These are phyloP conservation scores for Pleurotus djamor DNA, from an alignment of 768 basidiomycete genomes.

Conservation along the genomic window DNA sequence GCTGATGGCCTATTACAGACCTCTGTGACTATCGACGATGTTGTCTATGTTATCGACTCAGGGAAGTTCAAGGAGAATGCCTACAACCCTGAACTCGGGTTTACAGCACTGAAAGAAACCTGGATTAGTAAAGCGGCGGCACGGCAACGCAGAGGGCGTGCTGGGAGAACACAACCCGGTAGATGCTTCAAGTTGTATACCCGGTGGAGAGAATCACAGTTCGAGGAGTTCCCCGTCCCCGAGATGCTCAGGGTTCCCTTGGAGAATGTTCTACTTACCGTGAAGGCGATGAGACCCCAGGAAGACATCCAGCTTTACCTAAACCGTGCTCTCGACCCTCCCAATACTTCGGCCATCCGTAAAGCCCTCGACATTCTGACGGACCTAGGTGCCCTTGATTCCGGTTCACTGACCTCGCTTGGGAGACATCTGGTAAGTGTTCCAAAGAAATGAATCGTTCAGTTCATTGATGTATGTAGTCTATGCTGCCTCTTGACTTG, in stretches of 20 bases:
- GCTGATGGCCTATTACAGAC: slow-evolving; percentile 44
- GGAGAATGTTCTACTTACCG: slow-evolving; percentile 76
- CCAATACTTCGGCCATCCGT: slow-evolving; percentile 71
- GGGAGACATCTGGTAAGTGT: slow-evolving; percentile 71
- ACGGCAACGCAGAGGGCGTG: slow-evolving; percentile 83
- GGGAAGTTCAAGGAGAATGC: slow-evolving; percentile 87
- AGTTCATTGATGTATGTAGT: slow-evolving; percentile 32
- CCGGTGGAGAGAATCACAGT: slow-evolving; percentile 60
- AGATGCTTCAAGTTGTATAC: slow-evolving; percentile 90
- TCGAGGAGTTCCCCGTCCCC: slow-evolving; percentile 75
- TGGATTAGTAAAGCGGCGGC: slow-evolving; percentile 81
- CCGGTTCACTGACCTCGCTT: slow-evolving; percentile 71
- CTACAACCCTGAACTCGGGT: slow-evolving; percentile 64
- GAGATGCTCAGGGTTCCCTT: slow-evolving; percentile 89
- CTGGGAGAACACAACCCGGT: slow-evolving; percentile 82
- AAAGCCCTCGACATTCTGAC: slow-evolving; percentile 70
- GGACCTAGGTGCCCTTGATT: slow-evolving; percentile 76
- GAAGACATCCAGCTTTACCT: slow-evolving; percentile 81
- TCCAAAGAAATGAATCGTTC: not conserved
- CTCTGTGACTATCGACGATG: slow-evolving; percentile 88
- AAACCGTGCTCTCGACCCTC: slow-evolving; percentile 80
- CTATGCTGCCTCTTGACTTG: slow-evolving; percentile 85
- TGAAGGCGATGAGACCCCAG: slow-evolving; percentile 76
- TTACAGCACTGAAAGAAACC: slow-evolving; percentile 76
- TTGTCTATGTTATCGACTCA: slow-evolving; percentile 80